Evolutionary conservation across 106 monocot species (phyloP).

Genomic region (Amphibolis antarctica): DNA sequence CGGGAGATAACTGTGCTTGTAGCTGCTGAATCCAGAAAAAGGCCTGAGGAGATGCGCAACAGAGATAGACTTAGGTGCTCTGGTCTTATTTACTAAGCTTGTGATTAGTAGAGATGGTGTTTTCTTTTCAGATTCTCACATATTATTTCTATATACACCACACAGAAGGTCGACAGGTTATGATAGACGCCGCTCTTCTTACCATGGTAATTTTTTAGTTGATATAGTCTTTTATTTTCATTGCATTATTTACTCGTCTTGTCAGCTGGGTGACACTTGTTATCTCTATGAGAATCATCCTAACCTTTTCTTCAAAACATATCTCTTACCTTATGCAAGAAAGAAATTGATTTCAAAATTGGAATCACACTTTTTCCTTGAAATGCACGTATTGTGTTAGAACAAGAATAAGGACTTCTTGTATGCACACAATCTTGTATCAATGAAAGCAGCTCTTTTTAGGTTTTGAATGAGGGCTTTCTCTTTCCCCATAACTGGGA

Average conservation of each 20-base stretch:
- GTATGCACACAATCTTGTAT: too few relatives aligned
- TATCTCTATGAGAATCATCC: too few relatives aligned
- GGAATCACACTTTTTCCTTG: background rate
- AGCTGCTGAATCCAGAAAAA: conserved; percentile 58
- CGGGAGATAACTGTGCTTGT: conserved; percentile 57
- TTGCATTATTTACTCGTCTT: too few relatives aligned
- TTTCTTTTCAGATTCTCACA: background rate
- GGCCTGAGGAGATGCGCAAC: conserved; percentile 60
- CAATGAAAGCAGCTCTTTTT: too few relatives aligned
- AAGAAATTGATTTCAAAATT: too few relatives aligned
- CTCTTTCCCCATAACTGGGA: too few relatives aligned
- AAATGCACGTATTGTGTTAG: background rate
- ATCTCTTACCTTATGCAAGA: too few relatives aligned
- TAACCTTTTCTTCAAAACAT: too few relatives aligned
- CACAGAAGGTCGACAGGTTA: conserved; percentile 32
- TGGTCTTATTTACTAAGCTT: background rate
- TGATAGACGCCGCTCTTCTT: conserved; percentile 25
- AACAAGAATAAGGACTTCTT: too few relatives aligned
- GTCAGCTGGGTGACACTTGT: too few relatives aligned
- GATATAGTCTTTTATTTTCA: background rate
- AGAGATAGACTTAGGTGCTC: conserved; percentile 34
- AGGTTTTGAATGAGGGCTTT: too few relatives aligned
- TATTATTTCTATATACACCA: background rate
- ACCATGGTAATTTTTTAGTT: conserved; percentile 25
- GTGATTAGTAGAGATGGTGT: too few relatives aligned